Conservation (phyloP, 225 moss, liverwort and hornwort genomes). For the Sphagnum tenellum region DNA sequence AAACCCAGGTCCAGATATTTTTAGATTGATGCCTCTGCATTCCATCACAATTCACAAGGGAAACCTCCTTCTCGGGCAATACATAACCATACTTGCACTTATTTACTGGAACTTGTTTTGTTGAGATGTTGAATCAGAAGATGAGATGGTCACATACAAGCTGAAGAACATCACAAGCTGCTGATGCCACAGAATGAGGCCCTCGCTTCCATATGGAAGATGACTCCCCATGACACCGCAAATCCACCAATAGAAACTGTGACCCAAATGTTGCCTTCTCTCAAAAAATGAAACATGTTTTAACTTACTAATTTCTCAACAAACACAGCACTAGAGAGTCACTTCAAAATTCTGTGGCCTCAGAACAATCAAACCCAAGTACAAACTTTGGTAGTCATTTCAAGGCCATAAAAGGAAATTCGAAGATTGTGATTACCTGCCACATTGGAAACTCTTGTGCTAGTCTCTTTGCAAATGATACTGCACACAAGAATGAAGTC, state of each 20-base stretch:
- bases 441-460: slow-evolving; percentile 85
- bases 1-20: background rate
- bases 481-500: slow-evolving; percentile 23
- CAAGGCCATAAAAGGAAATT: too few species aligned
- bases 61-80: too few species aligned
- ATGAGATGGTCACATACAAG: slow-evolving; percentile 32
- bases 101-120: too few species aligned
- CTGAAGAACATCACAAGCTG: slow-evolving; percentile 81
- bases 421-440: slow-evolving; percentile 40
- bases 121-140: too few species aligned
- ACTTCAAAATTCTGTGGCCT: too few species aligned
- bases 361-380: too few species aligned
- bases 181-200: slow-evolving; percentile 77
- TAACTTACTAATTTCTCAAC: too few species aligned
- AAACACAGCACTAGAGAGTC: too few species aligned
- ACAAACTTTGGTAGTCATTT: background rate
- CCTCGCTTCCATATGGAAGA: slow-evolving; percentile 49
- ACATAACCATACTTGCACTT: too few species aligned
- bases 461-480: slow-evolving; percentile 87
- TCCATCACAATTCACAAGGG: background rate
- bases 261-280: background rate
- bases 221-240: slow-evolving; percentile 93
- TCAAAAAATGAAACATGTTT: too few species aligned
- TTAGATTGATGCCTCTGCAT: background rate
- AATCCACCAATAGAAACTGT: slow-evolving; percentile 92